Evolutionary conservation across 257 asterid species (phyloP), one percentile per base, ranked within the genome.

Genomic region (Paraleonurus japonicus): DNA sequence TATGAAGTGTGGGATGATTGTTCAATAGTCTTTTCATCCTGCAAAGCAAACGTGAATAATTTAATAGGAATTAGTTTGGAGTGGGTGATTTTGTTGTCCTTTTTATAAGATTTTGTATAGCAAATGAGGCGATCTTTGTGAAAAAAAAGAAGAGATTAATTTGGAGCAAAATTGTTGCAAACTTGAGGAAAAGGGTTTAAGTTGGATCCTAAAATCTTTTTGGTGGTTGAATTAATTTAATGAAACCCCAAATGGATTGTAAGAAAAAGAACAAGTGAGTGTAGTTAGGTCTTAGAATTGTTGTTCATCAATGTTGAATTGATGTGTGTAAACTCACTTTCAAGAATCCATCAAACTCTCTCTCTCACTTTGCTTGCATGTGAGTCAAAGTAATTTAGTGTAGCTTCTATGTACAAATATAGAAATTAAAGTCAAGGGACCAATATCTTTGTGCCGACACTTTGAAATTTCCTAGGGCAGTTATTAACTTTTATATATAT

Each of bases 391-490:
- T 30, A 2, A 1, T 30, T 30, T 30, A 30, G 3, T 0, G 8
- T 37, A 32, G 41, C 12, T 50, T 41, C n/a, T 59, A 58, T 60
- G 62, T 35, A 45, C 60, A 73, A 13, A 69, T 43, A 47, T 43
- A 41, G 71, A 77, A 72, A 66, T 22, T 55, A 26, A 71, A 58
- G 68, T 26, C 27, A 26, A 15, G 28, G 55, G 67, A 27, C 45
- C 62, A 51, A 48, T 48, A 48, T 72, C 47, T 55, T 55, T 74
- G 39, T 74, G 80, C 78, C 80, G 80, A 75, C 83, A 65, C 47
- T 37, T 5, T 78, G 70, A 58, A 65, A 74, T 26, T 69, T 61
- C 7, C 0, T 37, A 64, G 27, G 65, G 70, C 1, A 7, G 74
- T 61, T n/a, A n/a, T n/a, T n/a, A n/a, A n/a, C n/a, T n/a, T n/a